These are phyloP conservation scores for Geotrichum citri-aurantii DNA, from an alignment of 1,139 yeast species.

Conservation along the genomic window DNA sequence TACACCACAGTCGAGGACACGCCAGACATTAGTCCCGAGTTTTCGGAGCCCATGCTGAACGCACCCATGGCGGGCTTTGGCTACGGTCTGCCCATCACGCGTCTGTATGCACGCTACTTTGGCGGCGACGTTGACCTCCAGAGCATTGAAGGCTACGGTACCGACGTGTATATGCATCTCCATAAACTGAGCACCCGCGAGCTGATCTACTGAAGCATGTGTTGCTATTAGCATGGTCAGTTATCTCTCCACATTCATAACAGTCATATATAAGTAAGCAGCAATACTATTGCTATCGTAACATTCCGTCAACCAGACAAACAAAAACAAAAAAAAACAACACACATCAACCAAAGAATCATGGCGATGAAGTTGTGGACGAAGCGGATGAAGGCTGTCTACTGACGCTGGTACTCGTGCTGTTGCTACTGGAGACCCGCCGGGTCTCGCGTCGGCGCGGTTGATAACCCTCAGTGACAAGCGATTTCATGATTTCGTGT, in stretches of 20 bases:
- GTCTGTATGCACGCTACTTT: slow-evolving; percentile 71
- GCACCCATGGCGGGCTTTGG: slow-evolving; percentile 90
- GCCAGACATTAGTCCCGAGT: slow-evolving; percentile 51
- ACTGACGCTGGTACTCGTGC: background rate
- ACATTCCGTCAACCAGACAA: background rate
- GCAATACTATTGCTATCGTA: background rate
- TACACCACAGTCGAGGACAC: slow-evolving; percentile 69
- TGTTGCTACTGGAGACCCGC: background rate
- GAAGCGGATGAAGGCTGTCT: background rate
- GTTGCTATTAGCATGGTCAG: background rate
- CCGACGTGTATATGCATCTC: slow-evolving; percentile 73
- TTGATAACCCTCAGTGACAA: background rate
- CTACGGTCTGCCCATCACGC: slow-evolving; percentile 69
- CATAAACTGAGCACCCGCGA: slow-evolving; percentile 41
- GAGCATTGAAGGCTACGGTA: slow-evolving; percentile 81
- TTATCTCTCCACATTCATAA: background rate
- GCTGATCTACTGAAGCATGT: slow-evolving; percentile 12
- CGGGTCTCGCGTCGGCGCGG: background rate
- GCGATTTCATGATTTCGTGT: background rate
- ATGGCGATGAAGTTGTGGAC: background rate
- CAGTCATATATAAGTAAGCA: background rate
- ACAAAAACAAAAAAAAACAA: background rate
- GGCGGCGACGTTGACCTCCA: slow-evolving; percentile 75
- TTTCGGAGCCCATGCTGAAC: slow-evolving; percentile 42
- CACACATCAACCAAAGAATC: background rate